These are phyloP conservation scores for Lablab purpureus DNA, from an alignment of 306 rosid genomes.

Conservation along the genomic window DNA sequence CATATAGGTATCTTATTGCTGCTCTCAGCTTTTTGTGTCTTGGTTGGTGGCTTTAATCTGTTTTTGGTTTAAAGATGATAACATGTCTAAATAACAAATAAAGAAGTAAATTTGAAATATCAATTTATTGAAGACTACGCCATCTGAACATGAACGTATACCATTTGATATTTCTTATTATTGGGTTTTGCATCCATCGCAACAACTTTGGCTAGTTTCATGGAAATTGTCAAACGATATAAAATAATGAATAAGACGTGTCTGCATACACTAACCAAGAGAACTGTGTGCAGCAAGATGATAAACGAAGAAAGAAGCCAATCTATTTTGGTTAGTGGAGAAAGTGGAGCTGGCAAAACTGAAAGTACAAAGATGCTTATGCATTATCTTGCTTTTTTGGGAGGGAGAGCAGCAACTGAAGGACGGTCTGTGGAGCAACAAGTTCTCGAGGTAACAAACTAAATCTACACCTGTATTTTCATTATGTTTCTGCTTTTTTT, in stretches of 20 bases:
- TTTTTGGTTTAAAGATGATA: slow-evolving; percentile 9
- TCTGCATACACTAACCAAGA: slow-evolving; percentile 25
- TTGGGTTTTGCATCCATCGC: slow-evolving; percentile 1
- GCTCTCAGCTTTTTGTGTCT: slow-evolving; percentile 25
- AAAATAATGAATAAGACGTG: slow-evolving; percentile 9
- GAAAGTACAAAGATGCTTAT: slow-evolving; percentile 98
- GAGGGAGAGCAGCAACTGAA: slow-evolving; percentile 81
- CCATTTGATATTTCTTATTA: neutral
- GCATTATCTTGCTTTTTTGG: slow-evolving; percentile 92
- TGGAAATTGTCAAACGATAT: slow-evolving; percentile 11
- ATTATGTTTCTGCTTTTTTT: neutral
- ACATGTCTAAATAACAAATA: neutral
- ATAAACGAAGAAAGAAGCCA: slow-evolving; percentile 81
- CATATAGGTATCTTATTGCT: slow-evolving; percentile 77
- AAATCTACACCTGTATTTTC: neutral
- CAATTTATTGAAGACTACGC: no score
- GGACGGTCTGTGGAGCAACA: slow-evolving; percentile 94
- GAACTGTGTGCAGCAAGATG: slow-evolving; percentile 70
- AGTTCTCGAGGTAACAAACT: slow-evolving; percentile 81
- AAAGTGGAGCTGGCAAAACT: slow-evolving; percentile 99
- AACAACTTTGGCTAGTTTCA: neutral
- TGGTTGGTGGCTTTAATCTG: neutral
- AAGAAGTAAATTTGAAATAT: neutral
- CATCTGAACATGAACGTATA: no score
- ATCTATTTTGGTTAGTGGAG: slow-evolving; percentile 97